These are phyloP conservation scores for Aspergillus sp. DNA, from an alignment of 2,329 filamentous ascomycete species.

Conservation along the genomic window DNA sequence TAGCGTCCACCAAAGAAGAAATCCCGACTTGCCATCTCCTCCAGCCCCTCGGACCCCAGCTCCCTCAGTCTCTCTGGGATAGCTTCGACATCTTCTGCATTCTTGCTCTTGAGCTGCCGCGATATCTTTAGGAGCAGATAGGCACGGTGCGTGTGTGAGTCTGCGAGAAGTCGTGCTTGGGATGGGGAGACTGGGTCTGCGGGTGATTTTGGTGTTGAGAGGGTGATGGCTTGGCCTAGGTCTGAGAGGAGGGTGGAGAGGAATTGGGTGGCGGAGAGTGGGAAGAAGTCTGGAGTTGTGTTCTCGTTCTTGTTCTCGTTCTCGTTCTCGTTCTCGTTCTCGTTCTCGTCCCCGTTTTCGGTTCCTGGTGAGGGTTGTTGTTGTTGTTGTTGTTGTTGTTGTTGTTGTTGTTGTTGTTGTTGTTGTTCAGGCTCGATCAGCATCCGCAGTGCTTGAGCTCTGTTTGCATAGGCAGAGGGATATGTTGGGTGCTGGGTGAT, in stretches of 20 bases:
- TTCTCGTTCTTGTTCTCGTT: not conserved
- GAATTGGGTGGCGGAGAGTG: not conserved
- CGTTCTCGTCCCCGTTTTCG: no score
- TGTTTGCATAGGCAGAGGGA: constrained; percentile 56
- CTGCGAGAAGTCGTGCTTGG: constrained; percentile 53
- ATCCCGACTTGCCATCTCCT: constrained; percentile 57
- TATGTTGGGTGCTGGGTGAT: constrained; percentile 49
- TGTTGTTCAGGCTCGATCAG: constrained; percentile 25
- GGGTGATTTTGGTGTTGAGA: constrained; percentile 42
- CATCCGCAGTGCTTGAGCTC: constrained; percentile 51
- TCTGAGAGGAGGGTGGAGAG: constrained; percentile 35
- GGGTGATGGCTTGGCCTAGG: constrained; percentile 45
- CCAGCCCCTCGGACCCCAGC: constrained; percentile 43
- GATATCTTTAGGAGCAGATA: constrained; percentile 41
- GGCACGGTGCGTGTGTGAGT: constrained; percentile 56
- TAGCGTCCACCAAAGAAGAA: constrained; percentile 56
- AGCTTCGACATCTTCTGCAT: constrained; percentile 20
- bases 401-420: not conserved
- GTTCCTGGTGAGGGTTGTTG: constrained; percentile 8
- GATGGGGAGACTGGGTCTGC: constrained; percentile 45
- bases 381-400: not conserved
- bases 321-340: no score
- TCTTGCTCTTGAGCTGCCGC: not conserved
- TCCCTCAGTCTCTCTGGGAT: constrained; percentile 32
- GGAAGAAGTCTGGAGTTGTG: not conserved